Evolutionary conservation across 768 basidiomycete species (phyloP).

Genomic region (Suillus luteus): DNA sequence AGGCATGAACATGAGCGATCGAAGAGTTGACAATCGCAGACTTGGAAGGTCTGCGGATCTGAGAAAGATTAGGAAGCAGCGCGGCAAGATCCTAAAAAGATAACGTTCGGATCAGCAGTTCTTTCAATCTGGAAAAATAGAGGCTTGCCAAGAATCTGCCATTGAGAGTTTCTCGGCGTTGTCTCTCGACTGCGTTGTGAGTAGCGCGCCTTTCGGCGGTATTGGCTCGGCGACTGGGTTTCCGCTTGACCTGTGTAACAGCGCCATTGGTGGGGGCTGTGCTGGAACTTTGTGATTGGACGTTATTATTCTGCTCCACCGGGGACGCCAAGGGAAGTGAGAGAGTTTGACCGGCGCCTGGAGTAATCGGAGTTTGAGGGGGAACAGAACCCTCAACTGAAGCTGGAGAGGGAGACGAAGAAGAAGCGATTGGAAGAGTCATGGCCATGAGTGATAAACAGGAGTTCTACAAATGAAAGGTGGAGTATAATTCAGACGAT

Average conservation of each 20-base stretch:
- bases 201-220: conserved; percentile 95
- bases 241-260: conserved; percentile 62
- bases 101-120: conserved; percentile 10
- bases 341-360: conserved; percentile 36
- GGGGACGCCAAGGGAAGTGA: conserved; percentile 36
- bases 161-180: conserved; percentile 91
- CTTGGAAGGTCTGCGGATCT: conserved; percentile 93
- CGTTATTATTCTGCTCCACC: conserved; percentile 21
- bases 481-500: conserved; percentile 15
- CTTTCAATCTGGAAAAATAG: conserved; percentile 15
- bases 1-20: conserved; percentile 85
- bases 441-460: conserved; percentile 33
- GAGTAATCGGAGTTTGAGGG: conserved; percentile 52
- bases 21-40: conserved; percentile 96
- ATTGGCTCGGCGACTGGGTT: conserved; percentile 87
- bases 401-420: conserved; percentile 41
- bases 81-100: conserved; percentile 82
- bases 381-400: conserved; percentile 46
- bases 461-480: conserved; percentile 20
- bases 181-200: conserved; percentile 96
- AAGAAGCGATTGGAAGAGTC: conserved; percentile 41
- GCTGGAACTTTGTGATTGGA: conserved; percentile 26
- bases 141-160: conserved; percentile 79
- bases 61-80: conserved; percentile 86
- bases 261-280: conserved; percentile 22